Conservation (phyloP, 116 monocot species). For the Phalaenopsis hybrid region DNA sequence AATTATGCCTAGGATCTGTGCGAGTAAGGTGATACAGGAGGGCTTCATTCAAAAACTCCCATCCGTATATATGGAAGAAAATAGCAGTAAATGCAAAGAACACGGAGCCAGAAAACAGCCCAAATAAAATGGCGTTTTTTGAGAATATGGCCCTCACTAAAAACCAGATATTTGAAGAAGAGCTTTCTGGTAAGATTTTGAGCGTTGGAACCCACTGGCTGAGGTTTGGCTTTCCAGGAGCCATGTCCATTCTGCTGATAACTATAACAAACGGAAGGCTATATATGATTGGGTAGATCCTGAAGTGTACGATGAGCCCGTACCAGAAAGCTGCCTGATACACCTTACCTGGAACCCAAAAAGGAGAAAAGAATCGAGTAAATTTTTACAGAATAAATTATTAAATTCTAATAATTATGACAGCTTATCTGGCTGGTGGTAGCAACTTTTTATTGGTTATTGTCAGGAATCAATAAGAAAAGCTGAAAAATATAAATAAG, state of each 20-base stretch:
- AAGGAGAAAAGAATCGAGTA: conserved; percentile 7
- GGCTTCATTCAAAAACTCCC: conserved; percentile 91
- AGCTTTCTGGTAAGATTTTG: conserved; percentile 5
- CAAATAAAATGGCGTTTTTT: conserved; percentile 63
- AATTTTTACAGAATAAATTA: background rate
- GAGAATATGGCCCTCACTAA: conserved; percentile 34
- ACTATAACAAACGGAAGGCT: conserved; percentile 60
- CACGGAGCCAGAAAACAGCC: conserved; percentile 63
- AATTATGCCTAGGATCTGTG: conserved; percentile 94
- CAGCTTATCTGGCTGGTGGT: background rate
- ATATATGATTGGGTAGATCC: conserved; percentile 96
- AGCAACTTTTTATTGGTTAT: too few relatives aligned
- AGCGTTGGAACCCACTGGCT: conserved; percentile 25
- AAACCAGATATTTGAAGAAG: conserved; percentile 36
- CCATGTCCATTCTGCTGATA: conserved; percentile 23
- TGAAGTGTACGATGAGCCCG: conserved; percentile 86
- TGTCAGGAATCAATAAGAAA: too few relatives aligned
- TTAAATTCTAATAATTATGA: background rate
- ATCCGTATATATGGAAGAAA: conserved; percentile 82
- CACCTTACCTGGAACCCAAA: conserved; percentile 38
- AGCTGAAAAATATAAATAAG: too few relatives aligned
- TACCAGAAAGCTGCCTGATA: conserved; percentile 76
- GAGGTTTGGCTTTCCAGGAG: conserved; percentile 22
- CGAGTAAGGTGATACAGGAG: conserved; percentile 87
- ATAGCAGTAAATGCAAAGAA: conserved; percentile 62